A percentile compares a stretch with the other conserved stretches of the same genome.
Conservation (phyloP, 306 rosid species). For the Fragaria ananassa region DNA sequence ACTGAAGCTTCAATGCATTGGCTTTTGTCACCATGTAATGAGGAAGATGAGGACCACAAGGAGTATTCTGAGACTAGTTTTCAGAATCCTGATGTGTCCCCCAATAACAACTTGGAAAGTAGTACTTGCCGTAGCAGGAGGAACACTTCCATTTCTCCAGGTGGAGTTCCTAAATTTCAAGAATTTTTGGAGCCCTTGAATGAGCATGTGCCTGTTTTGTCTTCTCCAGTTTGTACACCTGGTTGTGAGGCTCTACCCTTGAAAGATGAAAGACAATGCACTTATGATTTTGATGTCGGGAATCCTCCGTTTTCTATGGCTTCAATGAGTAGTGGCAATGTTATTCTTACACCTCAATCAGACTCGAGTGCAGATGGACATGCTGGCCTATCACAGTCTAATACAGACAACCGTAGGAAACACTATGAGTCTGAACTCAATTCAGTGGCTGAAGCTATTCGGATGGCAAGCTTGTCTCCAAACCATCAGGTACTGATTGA, state of each 20-base stretch:
- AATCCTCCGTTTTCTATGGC: slow-evolving; percentile 61
- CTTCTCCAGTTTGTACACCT: slow-evolving; percentile 40
- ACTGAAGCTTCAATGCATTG: slow-evolving; percentile 77
- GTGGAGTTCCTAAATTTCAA: slow-evolving; percentile 41
- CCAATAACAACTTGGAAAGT: slow-evolving; percentile 27
- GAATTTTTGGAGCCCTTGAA: slow-evolving; percentile 40
- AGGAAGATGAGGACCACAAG: slow-evolving; percentile 41
- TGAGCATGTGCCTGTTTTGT: slow-evolving; percentile 29
- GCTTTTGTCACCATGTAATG: slow-evolving; percentile 58
- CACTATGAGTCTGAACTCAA: slow-evolving; percentile 32
- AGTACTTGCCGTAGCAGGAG: slow-evolving; percentile 25
- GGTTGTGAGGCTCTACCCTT: slow-evolving; percentile 25
- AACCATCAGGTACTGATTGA: slow-evolving; percentile 28
- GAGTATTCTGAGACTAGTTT: slow-evolving; percentile 30
- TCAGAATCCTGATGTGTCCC: slow-evolving; percentile 27
- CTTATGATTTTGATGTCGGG: slow-evolving; percentile 31
- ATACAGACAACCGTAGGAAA: slow-evolving; percentile 35
- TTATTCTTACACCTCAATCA: slow-evolving; percentile 73
- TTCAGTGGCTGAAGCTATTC: slow-evolving; percentile 39
- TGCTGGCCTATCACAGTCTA: slow-evolving; percentile 37
- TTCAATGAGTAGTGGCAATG: slow-evolving; percentile 62
- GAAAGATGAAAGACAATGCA: slow-evolving; percentile 24
- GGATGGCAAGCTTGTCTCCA: slow-evolving; percentile 34
- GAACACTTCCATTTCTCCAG: slow-evolving; percentile 35
- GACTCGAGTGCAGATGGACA: slow-evolving; percentile 46